Evolutionary conservation across 192 early-diverging fungal genomes (phyloP).

Genomic region (Linnemannia schmuckeri): DNA sequence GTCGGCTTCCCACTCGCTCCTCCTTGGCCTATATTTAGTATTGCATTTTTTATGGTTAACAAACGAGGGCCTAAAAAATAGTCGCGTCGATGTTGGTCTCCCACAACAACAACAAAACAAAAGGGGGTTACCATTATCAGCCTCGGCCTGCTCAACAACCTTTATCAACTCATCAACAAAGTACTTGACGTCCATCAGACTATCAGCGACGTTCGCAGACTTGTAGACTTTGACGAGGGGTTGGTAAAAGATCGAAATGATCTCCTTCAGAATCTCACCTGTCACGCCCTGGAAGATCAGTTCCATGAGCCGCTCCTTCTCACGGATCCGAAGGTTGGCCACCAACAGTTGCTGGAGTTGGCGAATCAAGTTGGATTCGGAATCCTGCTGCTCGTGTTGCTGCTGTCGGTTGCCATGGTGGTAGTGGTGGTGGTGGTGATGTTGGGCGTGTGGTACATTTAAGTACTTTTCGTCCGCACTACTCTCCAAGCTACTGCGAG

Average conservation of each 20-base stretch:
- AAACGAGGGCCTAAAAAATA: not conserved
- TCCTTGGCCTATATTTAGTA: not conserved
- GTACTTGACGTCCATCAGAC: slow-evolving; percentile 55
- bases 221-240: slow-evolving; percentile 66
- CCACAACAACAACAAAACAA: not conserved
- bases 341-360: slow-evolving; percentile 57
- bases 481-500: not conserved
- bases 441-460: slow-evolving; percentile 8
- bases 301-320: slow-evolving; percentile 60
- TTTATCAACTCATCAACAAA: slow-evolving; percentile 65
- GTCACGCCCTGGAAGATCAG: slow-evolving; percentile 63
- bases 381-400: slow-evolving; percentile 1
- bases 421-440: not conserved
- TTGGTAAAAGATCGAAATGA: slow-evolving; percentile 66
- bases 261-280: slow-evolving; percentile 63
- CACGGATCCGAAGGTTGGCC: slow-evolving; percentile 57
- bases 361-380: slow-evolving; percentile 31
- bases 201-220: slow-evolving; percentile 64
- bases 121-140: not conserved
- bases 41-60: not conserved
- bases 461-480: slow-evolving; percentile 8
- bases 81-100: not conserved
- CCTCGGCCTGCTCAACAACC: slow-evolving; percentile 57
- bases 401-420: slow-evolving; percentile 11
- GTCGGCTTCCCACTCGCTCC: slow-evolving; percentile 11